Conservation (phyloP, 495 filamentous ascomycete genomes). For the Articulospora tetracladia region DNA sequence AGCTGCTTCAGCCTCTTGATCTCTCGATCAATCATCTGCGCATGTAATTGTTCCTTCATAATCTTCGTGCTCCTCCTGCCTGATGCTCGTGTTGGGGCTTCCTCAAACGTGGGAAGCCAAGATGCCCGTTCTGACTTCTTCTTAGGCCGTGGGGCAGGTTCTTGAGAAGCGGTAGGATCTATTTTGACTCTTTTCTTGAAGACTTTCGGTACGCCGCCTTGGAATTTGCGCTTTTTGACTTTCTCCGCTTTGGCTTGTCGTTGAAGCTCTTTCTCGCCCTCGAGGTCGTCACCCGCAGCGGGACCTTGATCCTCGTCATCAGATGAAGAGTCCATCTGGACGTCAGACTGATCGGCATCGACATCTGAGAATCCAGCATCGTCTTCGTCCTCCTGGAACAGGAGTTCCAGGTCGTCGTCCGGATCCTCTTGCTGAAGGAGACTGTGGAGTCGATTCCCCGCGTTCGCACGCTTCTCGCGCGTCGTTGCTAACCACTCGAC, state of each 20-base stretch:
- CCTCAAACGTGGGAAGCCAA: conserved; percentile 77
- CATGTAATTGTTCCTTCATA: conserved; percentile 79
- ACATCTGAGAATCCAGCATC: conserved; percentile 75
- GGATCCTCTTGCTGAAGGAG: conserved; percentile 63
- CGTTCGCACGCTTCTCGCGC: conserved; percentile 76
- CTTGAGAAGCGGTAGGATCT: conserved; percentile 32
- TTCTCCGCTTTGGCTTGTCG: conserved; percentile 51
- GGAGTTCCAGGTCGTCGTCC: conserved; percentile 69
- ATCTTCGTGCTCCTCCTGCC: conserved; percentile 77
- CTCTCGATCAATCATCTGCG: conserved; percentile 79
- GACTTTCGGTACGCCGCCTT: conserved; percentile 49
- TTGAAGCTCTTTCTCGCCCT: conserved; percentile 61
- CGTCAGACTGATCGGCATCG: conserved; percentile 64
- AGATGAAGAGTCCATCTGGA: conserved; percentile 76
- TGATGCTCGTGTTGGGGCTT: conserved; percentile 78
- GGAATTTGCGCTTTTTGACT: conserved; percentile 73
- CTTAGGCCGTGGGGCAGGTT: conserved; percentile 60
- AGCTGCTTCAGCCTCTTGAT: conserved; percentile 72
- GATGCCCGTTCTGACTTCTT: conserved; percentile 92
- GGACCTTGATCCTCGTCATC: conserved; percentile 76
- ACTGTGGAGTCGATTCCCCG: conserved; percentile 77
- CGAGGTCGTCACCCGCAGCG: conserved; percentile 62
- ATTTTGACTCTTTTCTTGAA: conserved; percentile 55
- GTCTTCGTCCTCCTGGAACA: conserved; percentile 83
- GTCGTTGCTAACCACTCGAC: conserved; percentile 76